Evolutionary conservation across 805 yeast species (phyloP).

Genomic region (Tetrapisispora pingtungensis): DNA sequence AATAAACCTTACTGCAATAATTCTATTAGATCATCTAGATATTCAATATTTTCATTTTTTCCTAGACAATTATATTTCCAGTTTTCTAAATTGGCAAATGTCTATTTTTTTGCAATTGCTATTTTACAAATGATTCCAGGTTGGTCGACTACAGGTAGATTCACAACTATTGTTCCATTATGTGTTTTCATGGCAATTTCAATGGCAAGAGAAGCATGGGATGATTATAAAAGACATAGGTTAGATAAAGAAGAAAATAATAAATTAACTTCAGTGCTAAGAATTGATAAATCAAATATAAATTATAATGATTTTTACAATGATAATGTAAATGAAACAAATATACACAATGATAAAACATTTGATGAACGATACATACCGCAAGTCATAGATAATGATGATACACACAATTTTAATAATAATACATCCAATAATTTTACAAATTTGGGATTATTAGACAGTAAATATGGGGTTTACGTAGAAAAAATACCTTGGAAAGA

Average conservation of each 20-base stretch:
- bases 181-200: constrained; percentile 80
- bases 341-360: neutral
- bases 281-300: neutral
- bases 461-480: constrained; percentile 16
- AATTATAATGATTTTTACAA: neutral
- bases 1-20: constrained; percentile 53
- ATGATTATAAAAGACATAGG: constrained; percentile 79
- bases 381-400: neutral
- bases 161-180: constrained; percentile 86
- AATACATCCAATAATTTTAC: constrained; percentile 7
- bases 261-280: constrained; percentile 18
- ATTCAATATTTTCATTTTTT: constrained; percentile 66
- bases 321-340: neutral
- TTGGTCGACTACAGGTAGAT: constrained; percentile 96
- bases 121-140: constrained; percentile 92
- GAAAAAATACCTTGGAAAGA: constrained; percentile 53
- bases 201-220: constrained; percentile 86
- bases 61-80: constrained; percentile 88
- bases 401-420: neutral
- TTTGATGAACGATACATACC: neutral
- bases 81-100: constrained; percentile 84
- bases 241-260: constrained; percentile 81
- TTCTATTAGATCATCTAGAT: constrained; percentile 75
- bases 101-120: constrained; percentile 82
- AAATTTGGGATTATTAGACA: constrained; percentile 13